phyloP scores from a whole-genome alignment of 352 stramenopile species.

The Phytophthora pseudosyringae region DNA sequence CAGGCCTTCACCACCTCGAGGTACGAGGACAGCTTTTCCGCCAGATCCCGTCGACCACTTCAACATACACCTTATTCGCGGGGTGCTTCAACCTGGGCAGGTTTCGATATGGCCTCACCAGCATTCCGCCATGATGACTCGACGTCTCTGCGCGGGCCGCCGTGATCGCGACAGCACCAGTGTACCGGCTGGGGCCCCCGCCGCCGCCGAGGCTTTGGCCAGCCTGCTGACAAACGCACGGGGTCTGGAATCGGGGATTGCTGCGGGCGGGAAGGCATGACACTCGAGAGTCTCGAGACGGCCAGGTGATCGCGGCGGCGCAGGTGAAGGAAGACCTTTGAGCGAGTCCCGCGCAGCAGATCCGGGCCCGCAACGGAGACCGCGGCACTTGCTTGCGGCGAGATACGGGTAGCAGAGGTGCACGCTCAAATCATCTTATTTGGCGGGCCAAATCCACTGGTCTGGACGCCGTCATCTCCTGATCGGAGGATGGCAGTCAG shows the following conservation, averaged over 20 bases:
- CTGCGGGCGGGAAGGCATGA: not conserved
- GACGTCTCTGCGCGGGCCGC: slow-evolving; percentile 5
- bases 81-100: not conserved
- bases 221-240: slow-evolving; percentile 10
- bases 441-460: slow-evolving; percentile 9
- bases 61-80: slow-evolving; percentile 12
- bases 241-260: not conserved
- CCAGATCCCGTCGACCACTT: slow-evolving; percentile 19
- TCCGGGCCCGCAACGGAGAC: slow-evolving; percentile 19
- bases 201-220: no score
- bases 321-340: not conserved
- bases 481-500: slow-evolving; percentile 4
- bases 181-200: not conserved
- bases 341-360: slow-evolving; percentile 19
- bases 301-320: not conserved
- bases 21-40: no score
- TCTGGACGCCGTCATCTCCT: not conserved
- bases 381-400: not conserved
- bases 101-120: not conserved
- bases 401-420: slow-evolving; percentile 14
- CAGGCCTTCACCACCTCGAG: no score
- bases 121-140: slow-evolving; percentile 23
- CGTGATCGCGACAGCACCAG: slow-evolving; percentile 21
- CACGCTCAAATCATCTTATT: slow-evolving; percentile 23
- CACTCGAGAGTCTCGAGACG: not conserved